Evolutionary conservation across 352 stramenopile species (phyloP).

Genomic region (Phytophthora brassicae): DNA sequence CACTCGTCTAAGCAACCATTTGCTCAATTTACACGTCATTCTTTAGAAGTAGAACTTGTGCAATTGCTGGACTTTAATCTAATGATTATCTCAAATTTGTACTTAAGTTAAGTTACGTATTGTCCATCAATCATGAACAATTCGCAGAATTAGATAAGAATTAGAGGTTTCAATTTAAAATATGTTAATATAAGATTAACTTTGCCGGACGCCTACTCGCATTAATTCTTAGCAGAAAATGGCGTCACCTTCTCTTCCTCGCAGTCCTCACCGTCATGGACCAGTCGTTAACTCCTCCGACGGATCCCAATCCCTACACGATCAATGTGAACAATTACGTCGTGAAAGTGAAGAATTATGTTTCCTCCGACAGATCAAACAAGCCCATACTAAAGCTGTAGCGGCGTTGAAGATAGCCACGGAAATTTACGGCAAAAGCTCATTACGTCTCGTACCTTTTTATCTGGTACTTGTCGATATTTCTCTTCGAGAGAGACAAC

Average conservation of each 20-base stretch:
- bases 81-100: neutral
- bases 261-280: slow-evolving; percentile 26
- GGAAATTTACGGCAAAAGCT: slow-evolving; percentile 50
- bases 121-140: slow-evolving; percentile 2
- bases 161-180: no score
- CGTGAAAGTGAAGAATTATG: slow-evolving; percentile 63
- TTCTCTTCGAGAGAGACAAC: slow-evolving; percentile 52
- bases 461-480: slow-evolving; percentile 73
- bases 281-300: slow-evolving; percentile 5
- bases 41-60: neutral
- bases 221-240: neutral
- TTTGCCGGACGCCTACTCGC: slow-evolving; percentile 12
- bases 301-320: slow-evolving; percentile 5
- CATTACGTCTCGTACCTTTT: slow-evolving; percentile 59
- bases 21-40: slow-evolving; percentile 7
- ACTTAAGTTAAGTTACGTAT: neutral
- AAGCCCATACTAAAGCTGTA: slow-evolving; percentile 46
- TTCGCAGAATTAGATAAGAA: neutral
- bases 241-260: slow-evolving; percentile 12
- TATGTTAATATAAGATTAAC: no score
- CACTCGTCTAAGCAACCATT: slow-evolving; percentile 8
- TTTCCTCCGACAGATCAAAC: slow-evolving; percentile 46
- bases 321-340: slow-evolving; percentile 54
- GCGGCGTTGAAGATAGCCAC: slow-evolving; percentile 50
- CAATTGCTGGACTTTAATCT: neutral